These are phyloP conservation scores for Exophiala sp. DNA, from an alignment of 2,329 filamentous ascomycete species.

Conservation along the genomic window DNA sequence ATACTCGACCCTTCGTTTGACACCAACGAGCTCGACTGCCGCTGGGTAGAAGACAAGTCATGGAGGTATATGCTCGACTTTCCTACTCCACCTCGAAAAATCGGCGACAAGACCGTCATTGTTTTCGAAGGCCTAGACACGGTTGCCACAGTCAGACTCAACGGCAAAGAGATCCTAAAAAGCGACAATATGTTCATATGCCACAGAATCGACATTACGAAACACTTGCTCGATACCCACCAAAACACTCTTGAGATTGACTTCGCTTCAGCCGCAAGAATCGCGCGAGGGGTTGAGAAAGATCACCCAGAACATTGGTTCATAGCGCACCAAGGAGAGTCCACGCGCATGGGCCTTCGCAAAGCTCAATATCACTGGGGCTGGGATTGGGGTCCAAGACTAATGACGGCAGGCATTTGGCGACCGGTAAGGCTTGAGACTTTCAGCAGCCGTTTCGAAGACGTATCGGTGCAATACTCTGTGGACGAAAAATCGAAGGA, in stretches of 20 bases:
- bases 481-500: constrained; percentile 40
- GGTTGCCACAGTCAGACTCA: constrained; percentile 68
- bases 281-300: constrained; percentile 15
- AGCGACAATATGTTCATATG: constrained; percentile 77
- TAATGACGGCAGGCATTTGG: constrained; percentile 64
- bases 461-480: constrained; percentile 49
- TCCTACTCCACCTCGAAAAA: background rate
- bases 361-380: constrained; percentile 67
- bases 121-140: constrained; percentile 78
- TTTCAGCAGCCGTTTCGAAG: constrained; percentile 56
- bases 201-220: constrained; percentile 56
- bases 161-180: constrained; percentile 63
- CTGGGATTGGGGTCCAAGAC: constrained; percentile 67
- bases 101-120: constrained; percentile 34
- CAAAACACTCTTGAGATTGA: constrained; percentile 45
- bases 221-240: constrained; percentile 3
- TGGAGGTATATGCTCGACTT: background rate
- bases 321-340: constrained; percentile 44
- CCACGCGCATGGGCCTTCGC: constrained; percentile 31
- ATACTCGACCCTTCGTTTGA: background rate
- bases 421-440: constrained; percentile 62
- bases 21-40: background rate
- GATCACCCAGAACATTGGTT: constrained; percentile 43
- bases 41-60: background rate
- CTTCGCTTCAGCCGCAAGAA: constrained; percentile 43